A percentile compares a stretch with the other conserved stretches of the same genome.
Conservation (phyloP, 2,329 filamentous ascomycete species). For the Chaetomium sp. region DNA sequence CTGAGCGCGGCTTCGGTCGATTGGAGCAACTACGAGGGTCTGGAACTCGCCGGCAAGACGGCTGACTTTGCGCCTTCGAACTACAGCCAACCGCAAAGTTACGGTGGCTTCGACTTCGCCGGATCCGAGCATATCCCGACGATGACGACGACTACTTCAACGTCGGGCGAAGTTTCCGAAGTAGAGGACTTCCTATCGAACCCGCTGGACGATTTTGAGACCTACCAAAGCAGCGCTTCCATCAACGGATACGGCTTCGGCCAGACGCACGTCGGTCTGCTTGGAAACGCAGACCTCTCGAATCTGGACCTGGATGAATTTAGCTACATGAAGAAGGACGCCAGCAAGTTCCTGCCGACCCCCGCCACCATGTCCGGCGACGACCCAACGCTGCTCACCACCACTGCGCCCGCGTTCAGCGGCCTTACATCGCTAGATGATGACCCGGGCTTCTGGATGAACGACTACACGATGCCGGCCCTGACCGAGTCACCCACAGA, state of each 20-base stretch:
- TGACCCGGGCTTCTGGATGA: conserved; percentile 54
- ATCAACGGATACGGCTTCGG: conserved; percentile 51
- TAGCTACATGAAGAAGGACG: conserved; percentile 49
- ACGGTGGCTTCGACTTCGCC: conserved; percentile 56
- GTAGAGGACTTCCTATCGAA: conserved; percentile 59
- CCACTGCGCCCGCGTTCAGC: conserved; percentile 29
- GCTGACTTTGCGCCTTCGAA: conserved; percentile 55
- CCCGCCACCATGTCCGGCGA: conserved; percentile 45
- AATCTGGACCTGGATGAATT: conserved; percentile 60
- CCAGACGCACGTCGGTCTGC: conserved; percentile 50
- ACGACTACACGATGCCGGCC: conserved; percentile 46
- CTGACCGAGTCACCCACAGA: conserved; percentile 41
- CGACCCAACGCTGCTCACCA: conserved; percentile 49
- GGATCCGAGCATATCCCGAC: conserved; percentile 58
- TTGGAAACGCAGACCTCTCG: conserved; percentile 48
- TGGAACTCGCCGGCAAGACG: conserved; percentile 52
- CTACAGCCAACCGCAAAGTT: conserved; percentile 58
- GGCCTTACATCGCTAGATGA: conserved; percentile 45
- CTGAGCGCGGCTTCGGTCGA: conserved; percentile 59
- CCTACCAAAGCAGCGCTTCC: conserved; percentile 49
- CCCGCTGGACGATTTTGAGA: conserved; percentile 47
- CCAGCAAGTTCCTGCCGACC: conserved; percentile 49
- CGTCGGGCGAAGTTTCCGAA: conserved; percentile 68
- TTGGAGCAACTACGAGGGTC: conserved; percentile 55
- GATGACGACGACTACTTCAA: conserved; percentile 62